Evolutionary conservation across 1,284 basidiomycete genomes (phyloP).

Genomic region (Cryptococcus sp.): DNA sequence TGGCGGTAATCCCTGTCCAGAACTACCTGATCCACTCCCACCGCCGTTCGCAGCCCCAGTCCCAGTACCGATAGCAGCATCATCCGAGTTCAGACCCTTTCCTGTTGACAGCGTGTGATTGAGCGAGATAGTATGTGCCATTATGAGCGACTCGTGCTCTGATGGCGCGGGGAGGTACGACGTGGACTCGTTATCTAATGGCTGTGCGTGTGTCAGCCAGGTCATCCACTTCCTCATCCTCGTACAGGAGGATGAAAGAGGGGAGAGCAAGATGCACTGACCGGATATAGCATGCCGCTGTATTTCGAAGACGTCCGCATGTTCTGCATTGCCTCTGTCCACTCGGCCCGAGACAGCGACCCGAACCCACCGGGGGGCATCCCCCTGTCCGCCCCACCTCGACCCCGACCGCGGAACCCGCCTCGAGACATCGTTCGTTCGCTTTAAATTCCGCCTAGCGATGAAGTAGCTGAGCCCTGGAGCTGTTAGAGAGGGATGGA

Average conservation of each 20-base stretch:
- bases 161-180: constrained; percentile 32
- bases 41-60: neutral
- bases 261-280: constrained; percentile 20
- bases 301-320: constrained; percentile 18
- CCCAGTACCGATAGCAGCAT: neutral
- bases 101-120: constrained; percentile 26
- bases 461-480: too few species aligned
- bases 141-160: constrained; percentile 24
- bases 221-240: neutral
- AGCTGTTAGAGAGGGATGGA: too few species aligned
- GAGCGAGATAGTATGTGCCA: constrained; percentile 28
- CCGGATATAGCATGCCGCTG: constrained; percentile 46
- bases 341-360: constrained; percentile 17
- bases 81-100: neutral
- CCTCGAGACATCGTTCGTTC: constrained; percentile 24
- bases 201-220: constrained; percentile 20
- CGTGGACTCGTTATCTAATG: constrained; percentile 26
- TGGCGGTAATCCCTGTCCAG: constrained; percentile 15
- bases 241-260: neutral
- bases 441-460: too few species aligned
- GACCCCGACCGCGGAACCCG: constrained; percentile 28
- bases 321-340: constrained; percentile 17
- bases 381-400: constrained; percentile 21
- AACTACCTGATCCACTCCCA: neutral
- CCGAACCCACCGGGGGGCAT: constrained; percentile 21